Conservation (phyloP, 2,329 filamentous ascomycete genomes). For the Fusarium sp. region DNA sequence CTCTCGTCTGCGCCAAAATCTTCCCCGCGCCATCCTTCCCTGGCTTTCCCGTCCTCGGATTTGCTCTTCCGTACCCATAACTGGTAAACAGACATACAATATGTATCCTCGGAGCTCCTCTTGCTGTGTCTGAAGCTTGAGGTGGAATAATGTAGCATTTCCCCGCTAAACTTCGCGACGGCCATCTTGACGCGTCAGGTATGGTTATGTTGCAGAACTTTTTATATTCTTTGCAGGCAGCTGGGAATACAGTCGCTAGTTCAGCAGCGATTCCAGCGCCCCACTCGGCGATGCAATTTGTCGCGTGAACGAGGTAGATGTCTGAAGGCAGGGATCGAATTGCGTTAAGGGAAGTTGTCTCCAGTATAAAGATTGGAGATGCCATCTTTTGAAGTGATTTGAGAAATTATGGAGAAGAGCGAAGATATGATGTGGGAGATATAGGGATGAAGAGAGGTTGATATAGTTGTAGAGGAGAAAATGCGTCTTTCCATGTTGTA, state of each 20-base stretch:
- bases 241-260: conserved; percentile 39
- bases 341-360: conserved; percentile 20
- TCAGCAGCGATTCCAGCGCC: conserved; percentile 44
- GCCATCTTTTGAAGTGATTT: background rate
- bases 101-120: conserved; percentile 33
- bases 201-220: conserved; percentile 37
- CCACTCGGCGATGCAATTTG: conserved; percentile 46
- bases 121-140: conserved; percentile 32
- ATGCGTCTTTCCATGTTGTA: background rate
- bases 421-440: rapidly evolving
- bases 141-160: conserved; percentile 44
- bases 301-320: conserved; percentile 44
- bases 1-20: conserved; percentile 30
- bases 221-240: conserved; percentile 39
- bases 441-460: background rate
- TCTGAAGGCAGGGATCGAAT: conserved; percentile 21
- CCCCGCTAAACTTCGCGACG: conserved; percentile 34
- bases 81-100: conserved; percentile 34
- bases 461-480: background rate
- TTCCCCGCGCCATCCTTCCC: conserved; percentile 13
- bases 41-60: conserved; percentile 18
- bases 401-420: rapidly evolving
- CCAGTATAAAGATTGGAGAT: conserved; percentile 6
- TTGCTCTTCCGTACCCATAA: conserved; percentile 30
- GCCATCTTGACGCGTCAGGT: conserved; percentile 20